phyloP scores from a whole-genome alignment of 2,329 filamentous ascomycete genomes.

The Ophiosphaerella korrae region DNA sequence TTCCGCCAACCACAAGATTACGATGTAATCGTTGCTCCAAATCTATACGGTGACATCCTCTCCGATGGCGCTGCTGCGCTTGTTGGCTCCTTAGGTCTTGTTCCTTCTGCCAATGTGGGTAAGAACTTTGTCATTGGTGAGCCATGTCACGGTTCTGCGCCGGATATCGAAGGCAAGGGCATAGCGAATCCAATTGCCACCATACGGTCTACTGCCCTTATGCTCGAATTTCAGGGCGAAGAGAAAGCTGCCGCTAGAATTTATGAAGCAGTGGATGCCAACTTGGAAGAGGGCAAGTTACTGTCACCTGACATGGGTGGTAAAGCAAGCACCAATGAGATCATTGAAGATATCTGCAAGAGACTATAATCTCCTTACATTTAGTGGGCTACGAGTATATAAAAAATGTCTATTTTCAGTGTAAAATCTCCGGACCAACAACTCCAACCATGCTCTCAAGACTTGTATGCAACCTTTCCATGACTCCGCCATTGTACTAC shows the following conservation, averaged over 20 bases:
- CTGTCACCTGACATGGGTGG: conserved; percentile 91
- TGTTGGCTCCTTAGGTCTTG: conserved; percentile 88
- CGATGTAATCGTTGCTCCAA: conserved; percentile 97
- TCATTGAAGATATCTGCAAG: conserved; percentile 84
- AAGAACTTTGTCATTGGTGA: conserved; percentile 95
- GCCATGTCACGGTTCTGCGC: conserved; percentile 94
- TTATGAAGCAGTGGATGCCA: conserved; percentile 88
- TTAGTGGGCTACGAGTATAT: no score
- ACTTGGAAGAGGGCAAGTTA: conserved; percentile 80
- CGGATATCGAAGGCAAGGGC: conserved; percentile 89
- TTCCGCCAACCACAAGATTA: conserved; percentile 95
- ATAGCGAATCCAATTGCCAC: conserved; percentile 98
- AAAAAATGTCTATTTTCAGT: not conserved
- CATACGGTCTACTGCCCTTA: conserved; percentile 84
- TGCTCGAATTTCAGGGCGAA: conserved; percentile 95
- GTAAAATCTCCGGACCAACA: no score
- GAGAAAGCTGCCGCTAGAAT: conserved; percentile 86
- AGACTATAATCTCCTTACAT: conserved; percentile 63
- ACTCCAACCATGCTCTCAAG: no score
- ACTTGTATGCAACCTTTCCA: not conserved
- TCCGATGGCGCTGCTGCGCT: conserved; percentile 94
- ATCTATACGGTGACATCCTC: conserved; percentile 96
- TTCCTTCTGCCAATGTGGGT: conserved; percentile 93
- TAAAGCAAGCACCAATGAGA: conserved; percentile 81
- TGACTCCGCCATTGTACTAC: not conserved